Percentiles rank a stretch among this genome's conserved stretches.
phyloP scores from a whole-genome alignment of 169 alveolate species.

The Plasmodium inui region DNA sequence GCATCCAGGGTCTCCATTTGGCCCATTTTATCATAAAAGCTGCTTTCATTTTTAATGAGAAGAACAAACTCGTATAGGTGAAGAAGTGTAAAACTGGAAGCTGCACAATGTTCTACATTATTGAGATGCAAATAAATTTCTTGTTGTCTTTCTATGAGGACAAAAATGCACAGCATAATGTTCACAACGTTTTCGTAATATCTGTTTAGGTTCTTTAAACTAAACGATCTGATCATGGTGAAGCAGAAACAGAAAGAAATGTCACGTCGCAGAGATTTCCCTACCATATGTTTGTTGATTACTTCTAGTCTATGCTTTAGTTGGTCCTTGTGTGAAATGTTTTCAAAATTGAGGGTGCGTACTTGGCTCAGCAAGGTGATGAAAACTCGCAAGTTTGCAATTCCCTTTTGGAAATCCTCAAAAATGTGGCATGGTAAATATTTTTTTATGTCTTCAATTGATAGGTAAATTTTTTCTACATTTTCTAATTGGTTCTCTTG shows the following conservation, averaged over 20 bases:
- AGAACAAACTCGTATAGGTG: conserved; percentile 24
- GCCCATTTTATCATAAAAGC: conserved; percentile 5
- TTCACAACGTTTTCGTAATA: conserved; percentile 42
- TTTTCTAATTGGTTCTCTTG: not conserved
- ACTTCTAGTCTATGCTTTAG: not conserved
- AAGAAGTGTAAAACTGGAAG: conserved; percentile 8
- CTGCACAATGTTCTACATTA: conserved; percentile 1
- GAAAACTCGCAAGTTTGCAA: not conserved
- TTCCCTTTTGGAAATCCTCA: conserved; percentile 22
- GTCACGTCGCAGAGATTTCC: not conserved
- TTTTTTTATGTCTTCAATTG: conserved; percentile 3
- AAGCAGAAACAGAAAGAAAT: conserved; percentile 3
- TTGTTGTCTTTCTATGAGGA: conserved; percentile 31
- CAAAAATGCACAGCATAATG: conserved; percentile 19
- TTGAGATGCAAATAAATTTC: conserved; percentile 28
- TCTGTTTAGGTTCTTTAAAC: conserved; percentile 28
- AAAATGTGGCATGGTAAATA: conserved; percentile 30
- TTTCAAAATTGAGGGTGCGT: not conserved
- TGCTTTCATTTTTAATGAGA: conserved; percentile 39
- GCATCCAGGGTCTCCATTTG: conserved; percentile 23
- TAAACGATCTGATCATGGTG: conserved; percentile 25
- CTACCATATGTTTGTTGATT: not conserved
- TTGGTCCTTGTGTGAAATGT: not conserved
- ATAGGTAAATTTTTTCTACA: conserved; percentile 8
- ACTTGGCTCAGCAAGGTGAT: not conserved